Evolutionary conservation across 805 yeast genomes (phyloP).

Genomic region (Saccharomyces jurei): DNA sequence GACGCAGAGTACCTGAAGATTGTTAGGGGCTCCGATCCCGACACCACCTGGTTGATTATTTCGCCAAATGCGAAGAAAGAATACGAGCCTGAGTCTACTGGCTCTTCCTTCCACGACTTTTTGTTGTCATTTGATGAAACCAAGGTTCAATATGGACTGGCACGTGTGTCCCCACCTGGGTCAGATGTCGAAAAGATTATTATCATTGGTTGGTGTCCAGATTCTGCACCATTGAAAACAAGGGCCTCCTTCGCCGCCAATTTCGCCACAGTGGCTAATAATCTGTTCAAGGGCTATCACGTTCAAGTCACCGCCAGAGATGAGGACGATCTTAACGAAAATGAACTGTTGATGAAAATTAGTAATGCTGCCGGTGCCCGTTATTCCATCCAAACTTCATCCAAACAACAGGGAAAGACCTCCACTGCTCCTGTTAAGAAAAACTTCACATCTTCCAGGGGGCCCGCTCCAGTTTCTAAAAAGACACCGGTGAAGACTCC

Average conservation of each 20-base stretch:
- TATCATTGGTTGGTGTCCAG: conserved; percentile 95
- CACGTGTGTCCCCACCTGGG: conserved; percentile 83
- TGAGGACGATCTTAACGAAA: conserved; percentile 76
- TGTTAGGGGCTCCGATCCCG: conserved; percentile 61
- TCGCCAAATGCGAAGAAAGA: conserved; percentile 54
- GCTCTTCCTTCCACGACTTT: conserved; percentile 65
- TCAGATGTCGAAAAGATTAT: conserved; percentile 80
- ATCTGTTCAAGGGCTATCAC: conserved; percentile 73
- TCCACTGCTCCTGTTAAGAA: conserved; percentile 23
- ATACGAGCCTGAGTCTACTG: conserved; percentile 40
- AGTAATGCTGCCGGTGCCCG: conserved; percentile 94
- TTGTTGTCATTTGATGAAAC: conserved; percentile 78
- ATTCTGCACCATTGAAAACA: conserved; percentile 75
- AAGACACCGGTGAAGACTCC: conserved; percentile 8
- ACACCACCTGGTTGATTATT: conserved; percentile 68
- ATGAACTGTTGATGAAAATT: conserved; percentile 65
- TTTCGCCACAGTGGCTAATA: conserved; percentile 62
- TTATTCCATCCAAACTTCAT: conserved; percentile 53
- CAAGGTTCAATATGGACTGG: conserved; percentile 82
- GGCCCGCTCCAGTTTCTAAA: conserved; percentile 21
- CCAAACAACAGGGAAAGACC: conserved; percentile 33
- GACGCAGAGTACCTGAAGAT: conserved; percentile 70
- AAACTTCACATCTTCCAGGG: conserved; percentile 18
- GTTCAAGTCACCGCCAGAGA: conserved; percentile 96
- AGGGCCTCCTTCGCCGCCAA: conserved; percentile 71